Evolutionary conservation across 2,329 filamentous ascomycete genomes (phyloP).

Genomic region (Xylaria sp.): DNA sequence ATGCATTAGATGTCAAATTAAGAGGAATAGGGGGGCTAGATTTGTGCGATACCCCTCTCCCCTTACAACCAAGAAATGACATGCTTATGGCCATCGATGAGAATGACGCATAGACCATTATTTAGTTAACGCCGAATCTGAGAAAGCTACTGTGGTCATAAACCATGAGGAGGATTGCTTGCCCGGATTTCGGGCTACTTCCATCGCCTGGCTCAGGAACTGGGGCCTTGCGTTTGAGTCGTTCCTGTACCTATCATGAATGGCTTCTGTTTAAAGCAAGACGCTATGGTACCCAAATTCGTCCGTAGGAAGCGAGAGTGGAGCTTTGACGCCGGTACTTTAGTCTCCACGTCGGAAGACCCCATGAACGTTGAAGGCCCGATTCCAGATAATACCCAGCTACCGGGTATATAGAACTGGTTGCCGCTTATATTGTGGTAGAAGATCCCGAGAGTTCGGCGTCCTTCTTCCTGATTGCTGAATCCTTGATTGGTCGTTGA

Average conservation of each 20-base stretch:
- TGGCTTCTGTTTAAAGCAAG: slow-evolving; percentile 1
- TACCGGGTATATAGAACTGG: not conserved
- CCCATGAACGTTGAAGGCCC: slow-evolving; percentile 12
- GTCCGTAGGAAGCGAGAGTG: slow-evolving; percentile 16
- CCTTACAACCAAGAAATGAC: not conserved
- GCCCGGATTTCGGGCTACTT: slow-evolving; percentile 17
- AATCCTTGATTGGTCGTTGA: slow-evolving; percentile 4
- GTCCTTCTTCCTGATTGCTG: not conserved
- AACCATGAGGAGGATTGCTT: slow-evolving; percentile 4
- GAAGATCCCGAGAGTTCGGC: not conserved
- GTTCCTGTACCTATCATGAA: slow-evolving; percentile 6
- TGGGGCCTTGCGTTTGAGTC: slow-evolving; percentile 14
- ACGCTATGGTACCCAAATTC: not conserved
- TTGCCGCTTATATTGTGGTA: not conserved
- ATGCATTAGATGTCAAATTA: not conserved
- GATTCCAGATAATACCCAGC: slow-evolving; percentile 21
- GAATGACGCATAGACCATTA: not conserved
- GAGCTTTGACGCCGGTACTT: slow-evolving; percentile 33
- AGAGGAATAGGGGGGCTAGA: not conserved
- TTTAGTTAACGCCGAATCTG: not conserved
- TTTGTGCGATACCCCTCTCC: not conserved
- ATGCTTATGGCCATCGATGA: not conserved
- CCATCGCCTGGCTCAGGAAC: slow-evolving; percentile 15
- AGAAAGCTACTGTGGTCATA: slow-evolving; percentile 1
- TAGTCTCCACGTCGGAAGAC: slow-evolving; percentile 8